Evolutionary conservation across 2,329 filamentous ascomycete species (phyloP).

Genomic region (Stachybotrys elegans): DNA sequence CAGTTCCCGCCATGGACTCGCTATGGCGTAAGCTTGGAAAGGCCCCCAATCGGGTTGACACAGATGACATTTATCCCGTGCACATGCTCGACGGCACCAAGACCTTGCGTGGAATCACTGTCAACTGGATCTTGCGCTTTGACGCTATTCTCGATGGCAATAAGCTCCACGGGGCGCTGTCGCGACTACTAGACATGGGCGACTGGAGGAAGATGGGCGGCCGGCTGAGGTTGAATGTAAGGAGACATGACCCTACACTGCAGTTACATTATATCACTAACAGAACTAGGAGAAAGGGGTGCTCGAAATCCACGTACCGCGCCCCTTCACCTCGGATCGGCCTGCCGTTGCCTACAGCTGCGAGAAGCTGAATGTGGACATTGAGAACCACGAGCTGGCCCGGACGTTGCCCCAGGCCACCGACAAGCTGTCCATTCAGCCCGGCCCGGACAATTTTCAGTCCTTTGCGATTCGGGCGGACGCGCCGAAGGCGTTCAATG

Average conservation of each 20-base stretch:
- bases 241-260: not conserved
- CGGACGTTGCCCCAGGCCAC: conserved; percentile 27
- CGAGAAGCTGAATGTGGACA: conserved; percentile 25
- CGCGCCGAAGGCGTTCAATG: conserved; percentile 22
- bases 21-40: no score
- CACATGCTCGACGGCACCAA: conserved; percentile 25
- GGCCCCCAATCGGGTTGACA: not conserved
- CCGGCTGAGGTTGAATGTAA: conserved; percentile 32
- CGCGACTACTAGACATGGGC: conserved; percentile 28
- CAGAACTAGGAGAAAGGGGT: conserved; percentile 13
- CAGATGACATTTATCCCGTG: conserved; percentile 23
- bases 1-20: no score
- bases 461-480: conserved; percentile 9
- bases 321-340: conserved; percentile 19
- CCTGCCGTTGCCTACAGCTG: conserved; percentile 38
- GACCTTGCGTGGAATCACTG: conserved; percentile 15
- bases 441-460: conserved; percentile 10
- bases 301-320: conserved; percentile 27
- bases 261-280: not conserved
- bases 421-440: conserved; percentile 7
- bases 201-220: conserved; percentile 40
- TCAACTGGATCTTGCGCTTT: conserved; percentile 16
- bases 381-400: conserved; percentile 35
- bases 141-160: conserved; percentile 27
- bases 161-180: conserved; percentile 27